Base-by-base conservation (phyloP, 2,329 filamentous ascomycete species). In the Pezicula neosporulosa region DNA sequence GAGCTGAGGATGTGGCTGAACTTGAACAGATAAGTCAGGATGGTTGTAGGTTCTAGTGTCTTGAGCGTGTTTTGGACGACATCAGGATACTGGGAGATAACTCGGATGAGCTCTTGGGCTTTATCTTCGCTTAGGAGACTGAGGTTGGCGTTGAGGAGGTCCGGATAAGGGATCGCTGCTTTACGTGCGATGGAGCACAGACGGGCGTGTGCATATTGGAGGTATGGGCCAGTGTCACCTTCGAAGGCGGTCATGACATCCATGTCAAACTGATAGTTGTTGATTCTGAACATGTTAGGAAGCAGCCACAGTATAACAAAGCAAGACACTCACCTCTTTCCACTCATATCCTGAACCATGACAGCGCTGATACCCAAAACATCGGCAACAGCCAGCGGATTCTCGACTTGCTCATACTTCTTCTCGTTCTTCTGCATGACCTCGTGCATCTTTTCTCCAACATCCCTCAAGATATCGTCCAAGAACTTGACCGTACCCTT, bases 291-390 rank as follows among this genome's bases (percentile, higher is more conserved):
- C 10, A 9, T 8, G 9, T 39, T 4, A 47, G 16, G 35, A 47
- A 28, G 27, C 3, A 12, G n/a, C 6, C 16, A 36, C 13, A 6
- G 27, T 24, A 18, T 5, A 6, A 7, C 35, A 18, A 39, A 18
- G 24, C 21, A 3, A 21, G 41, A 15, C 1, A 64, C 79, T 58
- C 71, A 87, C 86, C 89, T 83, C 82, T 97, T 97, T 68, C 93
- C 94, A 59, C 83, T 88, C 90, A 97, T 96, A 66, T 97, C 94
- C 72, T 97, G 93, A 18, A 96, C 90, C 91, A 97, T 97, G 66
- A 97, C 93, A 66, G 89, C 87, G 58, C 88, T 92, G 67, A 97
- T 97, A 57, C 93, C 94, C 3, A 97, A 81, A 10, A 82, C 90
- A 72, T 97, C 94, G 55, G 94, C 91, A 9, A 86, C 88, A 49